Base-by-base conservation (phyloP, 2,329 filamentous ascomycete species). In the Fusarium continuum region DNA sequence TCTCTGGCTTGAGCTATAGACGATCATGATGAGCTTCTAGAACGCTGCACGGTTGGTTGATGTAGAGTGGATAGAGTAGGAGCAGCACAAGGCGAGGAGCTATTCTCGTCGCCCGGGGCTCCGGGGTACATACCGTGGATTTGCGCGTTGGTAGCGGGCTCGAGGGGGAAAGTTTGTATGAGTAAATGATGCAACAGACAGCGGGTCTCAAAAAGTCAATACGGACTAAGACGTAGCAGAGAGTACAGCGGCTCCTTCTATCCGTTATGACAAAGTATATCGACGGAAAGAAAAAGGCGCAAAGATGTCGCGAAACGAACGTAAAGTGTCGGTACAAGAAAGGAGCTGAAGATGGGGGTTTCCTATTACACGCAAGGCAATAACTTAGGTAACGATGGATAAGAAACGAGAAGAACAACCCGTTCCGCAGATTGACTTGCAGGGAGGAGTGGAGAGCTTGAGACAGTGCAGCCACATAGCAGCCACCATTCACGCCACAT, bases 11-110 rank as follows among this genome's bases (percentile, higher is more conserved):
- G 67, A 59, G 55, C 67, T 72, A 48, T 67, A 65, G n/a, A 69
- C 55, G 7, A 72, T 72, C 65, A 73, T 72, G 39, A 65, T 74
- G 60, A 74, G 69, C 49, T 56, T 67, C 22, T 10, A 23, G 16
- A 22, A 50, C 6, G 47, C 45, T 59, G 35, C 7, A 43, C n/a
- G 17, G 40, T 22, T 23, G 50, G 22, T 22, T 23, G 50, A 23
- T 23, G 36, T 20, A n/a, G 36, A 28, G 14, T 20, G 17, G 9
- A n/a, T 19, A 11, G 19, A 5, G 26, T 31, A 29, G 13, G 28
- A 32, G 16, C 19, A 46, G 19, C 16, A 17, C 26, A 54, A 23
- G 29, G 10, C 16, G 46, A 40, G 16, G 36, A 35, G 48, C n/a
- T 40, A 11, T 32, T 28, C 20, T 50, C 22, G 57, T 65, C 43